These are phyloP conservation scores for Hypomontagnella monticulosa DNA, from an alignment of 495 filamentous ascomycete genomes.

Conservation along the genomic window DNA sequence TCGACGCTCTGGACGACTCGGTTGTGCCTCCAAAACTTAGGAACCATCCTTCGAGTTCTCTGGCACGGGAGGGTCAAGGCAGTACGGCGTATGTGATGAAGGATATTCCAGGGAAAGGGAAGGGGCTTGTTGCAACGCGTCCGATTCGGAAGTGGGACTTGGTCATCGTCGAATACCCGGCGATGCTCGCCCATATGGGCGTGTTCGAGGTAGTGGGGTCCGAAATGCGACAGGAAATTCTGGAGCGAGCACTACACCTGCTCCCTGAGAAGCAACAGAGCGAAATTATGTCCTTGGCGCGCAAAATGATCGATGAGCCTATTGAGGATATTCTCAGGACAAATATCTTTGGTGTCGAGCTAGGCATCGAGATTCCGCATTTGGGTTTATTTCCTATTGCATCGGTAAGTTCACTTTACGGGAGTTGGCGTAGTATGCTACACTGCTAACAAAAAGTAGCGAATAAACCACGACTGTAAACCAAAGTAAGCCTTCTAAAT, in stretches of 20 bases:
- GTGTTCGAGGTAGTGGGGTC: constrained; percentile 39
- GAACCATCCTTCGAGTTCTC: constrained; percentile 28
- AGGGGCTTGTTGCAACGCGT: constrained; percentile 41
- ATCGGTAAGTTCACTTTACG: constrained; percentile 40
- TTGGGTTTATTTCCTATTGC: constrained; percentile 41
- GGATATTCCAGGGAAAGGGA: constrained; percentile 43
- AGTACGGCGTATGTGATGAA: constrained; percentile 31
- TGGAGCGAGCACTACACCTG: constrained; percentile 38
- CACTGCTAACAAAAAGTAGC: constrained; percentile 25
- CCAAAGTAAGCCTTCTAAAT: constrained; percentile 42
- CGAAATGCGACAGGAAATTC: constrained; percentile 30
- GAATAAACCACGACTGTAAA: constrained; percentile 50
- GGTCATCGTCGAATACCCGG: constrained; percentile 45
- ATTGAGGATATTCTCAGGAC: constrained; percentile 77
- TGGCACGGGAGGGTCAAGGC: constrained; percentile 11
- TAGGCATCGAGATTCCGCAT: constrained; percentile 45
- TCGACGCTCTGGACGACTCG: constrained; percentile 45
- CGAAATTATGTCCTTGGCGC: constrained; percentile 57
- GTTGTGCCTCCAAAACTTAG: constrained; percentile 27
- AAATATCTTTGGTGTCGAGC: constrained; percentile 52
- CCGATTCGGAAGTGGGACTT: constrained; percentile 38
- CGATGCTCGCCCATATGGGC: constrained; percentile 40
- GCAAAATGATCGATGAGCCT: constrained; percentile 75
- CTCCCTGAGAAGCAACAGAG: constrained; percentile 33
- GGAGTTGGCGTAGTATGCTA: neutral